Conservation (phyloP, 2,329 filamentous ascomycete species). For the Lecanosticta acicola region DNA sequence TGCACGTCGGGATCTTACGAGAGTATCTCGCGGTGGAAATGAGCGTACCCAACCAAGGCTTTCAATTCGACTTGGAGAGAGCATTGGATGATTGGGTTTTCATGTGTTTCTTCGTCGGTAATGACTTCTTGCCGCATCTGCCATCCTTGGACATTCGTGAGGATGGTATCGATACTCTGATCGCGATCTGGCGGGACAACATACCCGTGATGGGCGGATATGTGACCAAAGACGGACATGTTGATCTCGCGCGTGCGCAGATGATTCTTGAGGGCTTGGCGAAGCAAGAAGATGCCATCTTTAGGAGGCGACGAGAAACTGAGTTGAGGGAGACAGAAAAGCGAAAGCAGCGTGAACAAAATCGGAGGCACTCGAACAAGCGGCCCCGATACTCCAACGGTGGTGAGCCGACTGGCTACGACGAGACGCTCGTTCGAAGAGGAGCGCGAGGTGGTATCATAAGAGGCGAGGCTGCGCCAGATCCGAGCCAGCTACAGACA, state of each 20-base stretch:
- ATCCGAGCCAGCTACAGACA: constrained; percentile 46
- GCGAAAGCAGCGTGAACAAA: constrained; percentile 67
- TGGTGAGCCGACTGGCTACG: constrained; percentile 27
- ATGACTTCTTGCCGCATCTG: constrained; percentile 95
- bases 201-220: constrained; percentile 89
- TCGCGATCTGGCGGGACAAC: constrained; percentile 95
- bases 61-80: constrained; percentile 87
- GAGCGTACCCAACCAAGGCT: constrained; percentile 72
- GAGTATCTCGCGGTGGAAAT: constrained; percentile 93
- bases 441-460: constrained; percentile 32
- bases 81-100: constrained; percentile 98
- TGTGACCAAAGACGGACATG: constrained; percentile 88
- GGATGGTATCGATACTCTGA: constrained; percentile 92
- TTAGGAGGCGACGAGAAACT: constrained; percentile 76
- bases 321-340: constrained; percentile 79
- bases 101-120: constrained; percentile 98
- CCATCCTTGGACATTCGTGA: constrained; percentile 97
- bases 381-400: constrained; percentile 26
- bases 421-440: constrained; percentile 30
- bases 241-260: constrained; percentile 81
- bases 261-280: constrained; percentile 81
- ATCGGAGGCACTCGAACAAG: constrained; percentile 44
- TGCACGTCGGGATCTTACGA: constrained; percentile 83
- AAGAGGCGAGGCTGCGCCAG: constrained; percentile 30
- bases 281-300: constrained; percentile 90